phyloP scores from a whole-genome alignment of 1,139 yeast genomes.

The Pichia sp. region DNA sequence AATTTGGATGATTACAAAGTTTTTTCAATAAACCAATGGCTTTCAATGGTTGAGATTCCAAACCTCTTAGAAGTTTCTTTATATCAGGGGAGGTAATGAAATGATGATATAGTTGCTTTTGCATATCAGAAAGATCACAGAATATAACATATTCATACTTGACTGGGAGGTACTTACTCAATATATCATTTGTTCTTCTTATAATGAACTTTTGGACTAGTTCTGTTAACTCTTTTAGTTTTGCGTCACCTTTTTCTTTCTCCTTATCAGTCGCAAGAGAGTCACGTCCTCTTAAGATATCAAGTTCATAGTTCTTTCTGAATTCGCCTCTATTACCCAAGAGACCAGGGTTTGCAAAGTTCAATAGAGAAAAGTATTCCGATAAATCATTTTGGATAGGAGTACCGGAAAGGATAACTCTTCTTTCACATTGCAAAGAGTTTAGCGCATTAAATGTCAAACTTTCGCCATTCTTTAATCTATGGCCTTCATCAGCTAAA shows the following conservation, averaged over 20 bases:
- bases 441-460: conserved; percentile 84
- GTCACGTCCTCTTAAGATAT: conserved; percentile 80
- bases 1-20: conserved; percentile 88
- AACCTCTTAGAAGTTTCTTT: conserved; percentile 57
- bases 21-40: conserved; percentile 87
- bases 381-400: conserved; percentile 96
- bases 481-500: conserved; percentile 95
- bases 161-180: conserved; percentile 88
- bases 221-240: conserved; percentile 61
- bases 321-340: conserved; percentile 81
- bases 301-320: conserved; percentile 74
- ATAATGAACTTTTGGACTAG: conserved; percentile 86
- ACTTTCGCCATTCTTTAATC: conserved; percentile 91
- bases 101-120: conserved; percentile 59
- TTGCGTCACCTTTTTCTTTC: conserved; percentile 60
- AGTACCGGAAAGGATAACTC: conserved; percentile 93
- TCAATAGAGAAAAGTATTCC: conserved; percentile 85
- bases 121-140: conserved; percentile 77
- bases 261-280: conserved; percentile 84
- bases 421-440: conserved; percentile 71
- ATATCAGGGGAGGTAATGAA: conserved; percentile 80
- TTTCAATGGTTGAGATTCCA: conserved; percentile 75
- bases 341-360: conserved; percentile 92
- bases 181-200: conserved; percentile 89
- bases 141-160: conserved; percentile 95